These are phyloP conservation scores for Daphne laureola DNA, from an alignment of 441 rosid species.

Conservation along the genomic window DNA sequence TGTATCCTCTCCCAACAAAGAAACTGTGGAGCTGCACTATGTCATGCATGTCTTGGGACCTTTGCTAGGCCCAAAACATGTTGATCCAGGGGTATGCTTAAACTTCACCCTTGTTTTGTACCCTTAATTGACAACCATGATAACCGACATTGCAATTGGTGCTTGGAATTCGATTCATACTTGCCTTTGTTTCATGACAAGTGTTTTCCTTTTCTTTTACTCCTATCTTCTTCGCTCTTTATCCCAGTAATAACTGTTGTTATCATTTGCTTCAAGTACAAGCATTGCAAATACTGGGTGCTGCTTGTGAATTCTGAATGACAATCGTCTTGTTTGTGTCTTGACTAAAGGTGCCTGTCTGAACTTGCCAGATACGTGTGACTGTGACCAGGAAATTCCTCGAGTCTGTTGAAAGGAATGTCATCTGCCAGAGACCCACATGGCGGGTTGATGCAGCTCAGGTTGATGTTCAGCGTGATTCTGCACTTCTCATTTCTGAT, in stretches of 20 bases:
- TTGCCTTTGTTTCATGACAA: too few relatives aligned
- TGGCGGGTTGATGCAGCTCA: constrained; percentile 61
- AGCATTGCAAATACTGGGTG: too few relatives aligned
- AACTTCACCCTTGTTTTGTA: constrained; percentile 2
- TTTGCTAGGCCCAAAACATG: constrained; percentile 53
- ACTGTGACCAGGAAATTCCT: constrained; percentile 49
- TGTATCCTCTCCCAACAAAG: constrained; percentile 37
- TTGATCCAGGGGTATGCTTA: constrained; percentile 56
- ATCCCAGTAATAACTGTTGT: too few relatives aligned
- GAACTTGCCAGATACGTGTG: constrained; percentile 36
- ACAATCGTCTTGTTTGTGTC: not conserved
- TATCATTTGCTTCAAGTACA: too few relatives aligned
- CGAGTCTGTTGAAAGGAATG: constrained; percentile 44
- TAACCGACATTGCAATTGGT: too few relatives aligned
- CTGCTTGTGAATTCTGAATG: not conserved
- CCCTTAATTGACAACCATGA: not conserved
- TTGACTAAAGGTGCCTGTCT: constrained; percentile 2
- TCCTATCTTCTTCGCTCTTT: too few relatives aligned
- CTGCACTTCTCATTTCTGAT: constrained; percentile 60
- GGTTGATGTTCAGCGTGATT: constrained; percentile 39
- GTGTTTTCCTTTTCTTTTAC: too few relatives aligned
- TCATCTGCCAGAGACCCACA: constrained; percentile 41
- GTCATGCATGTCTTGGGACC: constrained; percentile 50
- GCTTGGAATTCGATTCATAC: too few relatives aligned
- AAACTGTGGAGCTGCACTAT: constrained; percentile 46